Conservation (phyloP, 1,139 yeast species). For the Diutina sp. region DNA sequence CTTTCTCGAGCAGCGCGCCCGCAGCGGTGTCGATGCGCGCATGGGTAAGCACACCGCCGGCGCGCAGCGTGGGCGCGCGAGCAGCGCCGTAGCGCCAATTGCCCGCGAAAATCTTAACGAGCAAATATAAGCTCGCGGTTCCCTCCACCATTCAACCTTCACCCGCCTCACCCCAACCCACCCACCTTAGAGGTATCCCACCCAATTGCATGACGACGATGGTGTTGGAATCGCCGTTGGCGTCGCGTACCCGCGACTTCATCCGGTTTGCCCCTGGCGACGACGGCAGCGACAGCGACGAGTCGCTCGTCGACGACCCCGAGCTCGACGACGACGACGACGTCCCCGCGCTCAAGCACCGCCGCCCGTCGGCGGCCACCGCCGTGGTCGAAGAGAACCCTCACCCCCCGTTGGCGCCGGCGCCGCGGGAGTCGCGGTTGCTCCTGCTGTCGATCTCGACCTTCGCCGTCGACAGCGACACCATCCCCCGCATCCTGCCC, state of each 20-base stretch:
- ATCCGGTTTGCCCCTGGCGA: not conserved
- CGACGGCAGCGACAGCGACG: not conserved
- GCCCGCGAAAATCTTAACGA: not conserved
- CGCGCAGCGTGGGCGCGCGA: not conserved
- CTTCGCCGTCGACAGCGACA: constrained; percentile 35
- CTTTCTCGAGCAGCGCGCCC: not conserved
- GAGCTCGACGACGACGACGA: not conserved
- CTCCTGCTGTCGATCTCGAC: not conserved
- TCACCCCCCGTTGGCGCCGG: not conserved
- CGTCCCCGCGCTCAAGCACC: not conserved
- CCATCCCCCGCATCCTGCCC: constrained; percentile 49
- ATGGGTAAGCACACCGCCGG: not conserved
- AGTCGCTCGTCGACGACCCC: not conserved
- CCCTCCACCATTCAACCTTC: not conserved
- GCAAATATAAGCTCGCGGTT: not conserved
- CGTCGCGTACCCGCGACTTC: not conserved
- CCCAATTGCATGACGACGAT: not conserved
- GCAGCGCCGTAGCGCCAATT: not conserved
- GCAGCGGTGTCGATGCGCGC: not conserved
- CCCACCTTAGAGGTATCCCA: not conserved
- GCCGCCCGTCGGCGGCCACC: not conserved
- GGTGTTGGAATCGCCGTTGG: constrained; percentile 1
- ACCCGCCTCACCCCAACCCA: not conserved
- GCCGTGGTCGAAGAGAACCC: not conserved
- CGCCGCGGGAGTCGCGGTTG: not conserved